Percentiles rank a stretch among this genome's conserved stretches.
phyloP scores from a whole-genome alignment of 768 basidiomycete genomes.

The Suillus subalutaceus region DNA sequence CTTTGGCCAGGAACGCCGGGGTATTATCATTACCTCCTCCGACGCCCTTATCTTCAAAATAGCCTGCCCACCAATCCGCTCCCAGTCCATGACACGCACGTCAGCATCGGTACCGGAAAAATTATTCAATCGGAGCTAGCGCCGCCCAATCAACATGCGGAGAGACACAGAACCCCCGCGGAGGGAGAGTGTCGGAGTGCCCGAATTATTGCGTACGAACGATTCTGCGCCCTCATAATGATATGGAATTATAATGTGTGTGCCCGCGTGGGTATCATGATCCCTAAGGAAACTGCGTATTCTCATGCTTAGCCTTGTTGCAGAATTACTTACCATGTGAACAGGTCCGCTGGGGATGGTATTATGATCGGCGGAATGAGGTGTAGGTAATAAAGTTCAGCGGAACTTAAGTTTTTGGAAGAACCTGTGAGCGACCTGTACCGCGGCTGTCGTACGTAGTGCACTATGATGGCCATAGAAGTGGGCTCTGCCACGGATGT shows the following conservation, averaged over 20 bases:
- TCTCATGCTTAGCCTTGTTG: neutral
- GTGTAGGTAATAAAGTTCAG: neutral
- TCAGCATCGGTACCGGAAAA: neutral
- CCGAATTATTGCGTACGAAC: neutral
- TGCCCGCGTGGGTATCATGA: neutral
- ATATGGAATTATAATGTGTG: neutral
- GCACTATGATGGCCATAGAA: neutral
- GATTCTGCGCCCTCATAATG: neutral
- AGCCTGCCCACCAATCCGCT: neutral
- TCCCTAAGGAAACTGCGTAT: neutral
- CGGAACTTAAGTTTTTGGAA: neutral
- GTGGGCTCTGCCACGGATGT: too few relatives aligned
- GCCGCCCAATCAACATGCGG: neutral
- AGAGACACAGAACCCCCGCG: neutral
- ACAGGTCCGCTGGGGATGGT: neutral
- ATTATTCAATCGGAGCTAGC: neutral
- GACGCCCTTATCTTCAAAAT: neutral
- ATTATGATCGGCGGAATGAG: neutral
- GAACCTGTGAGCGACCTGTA: neutral
- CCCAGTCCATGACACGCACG: neutral
- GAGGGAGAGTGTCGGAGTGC: neutral
- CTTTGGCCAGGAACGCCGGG: neutral
- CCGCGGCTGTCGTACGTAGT: neutral
- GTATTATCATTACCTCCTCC: neutral
- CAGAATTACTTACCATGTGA: neutral